These are phyloP conservation scores for Aphanoascus verrucosus DNA, from an alignment of 2,329 filamentous ascomycete species.

Conservation along the genomic window DNA sequence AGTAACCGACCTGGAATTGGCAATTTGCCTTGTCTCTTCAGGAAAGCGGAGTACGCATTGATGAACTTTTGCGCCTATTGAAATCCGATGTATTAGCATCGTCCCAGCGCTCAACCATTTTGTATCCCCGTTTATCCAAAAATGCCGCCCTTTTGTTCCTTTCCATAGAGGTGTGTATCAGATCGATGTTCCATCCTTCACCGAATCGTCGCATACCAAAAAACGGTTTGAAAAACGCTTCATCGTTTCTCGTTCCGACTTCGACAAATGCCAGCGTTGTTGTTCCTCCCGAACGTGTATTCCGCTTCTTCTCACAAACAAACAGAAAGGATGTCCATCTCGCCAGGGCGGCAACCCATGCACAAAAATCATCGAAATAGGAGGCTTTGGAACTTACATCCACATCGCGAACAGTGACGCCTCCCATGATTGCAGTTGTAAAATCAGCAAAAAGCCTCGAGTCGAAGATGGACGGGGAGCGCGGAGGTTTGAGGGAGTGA, in stretches of 20 bases:
- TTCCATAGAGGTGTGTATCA: not conserved
- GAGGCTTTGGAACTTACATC: constrained; percentile 38
- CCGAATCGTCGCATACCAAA: too few species aligned
- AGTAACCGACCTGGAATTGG: constrained; percentile 53
- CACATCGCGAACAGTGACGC: constrained; percentile 58
- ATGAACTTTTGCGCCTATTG: constrained; percentile 57
- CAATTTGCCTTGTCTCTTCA: constrained; percentile 62
- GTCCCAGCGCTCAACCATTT: not conserved
- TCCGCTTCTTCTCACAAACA: too few species aligned
- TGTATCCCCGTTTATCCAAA: not conserved
- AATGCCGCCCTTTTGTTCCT: not conserved
- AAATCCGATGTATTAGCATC: constrained; percentile 12
- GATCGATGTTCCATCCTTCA: too few species aligned
- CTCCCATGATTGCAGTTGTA: constrained; percentile 50
- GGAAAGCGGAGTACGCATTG: constrained; percentile 55
- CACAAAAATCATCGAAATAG: not conserved
- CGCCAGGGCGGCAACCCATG: not conserved
- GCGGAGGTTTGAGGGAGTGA: constrained; percentile 6
- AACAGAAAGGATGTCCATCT: not conserved
- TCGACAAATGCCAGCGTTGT: too few species aligned
- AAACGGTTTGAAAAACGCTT: too few species aligned
- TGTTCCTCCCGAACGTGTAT: too few species aligned
- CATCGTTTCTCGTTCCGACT: too few species aligned
- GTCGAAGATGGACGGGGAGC: constrained; percentile 17
- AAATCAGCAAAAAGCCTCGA: constrained; percentile 27